Evolutionary conservation across 2,329 filamentous ascomycete genomes (phyloP).

Genomic region (Pseudocercospora eumusae): DNA sequence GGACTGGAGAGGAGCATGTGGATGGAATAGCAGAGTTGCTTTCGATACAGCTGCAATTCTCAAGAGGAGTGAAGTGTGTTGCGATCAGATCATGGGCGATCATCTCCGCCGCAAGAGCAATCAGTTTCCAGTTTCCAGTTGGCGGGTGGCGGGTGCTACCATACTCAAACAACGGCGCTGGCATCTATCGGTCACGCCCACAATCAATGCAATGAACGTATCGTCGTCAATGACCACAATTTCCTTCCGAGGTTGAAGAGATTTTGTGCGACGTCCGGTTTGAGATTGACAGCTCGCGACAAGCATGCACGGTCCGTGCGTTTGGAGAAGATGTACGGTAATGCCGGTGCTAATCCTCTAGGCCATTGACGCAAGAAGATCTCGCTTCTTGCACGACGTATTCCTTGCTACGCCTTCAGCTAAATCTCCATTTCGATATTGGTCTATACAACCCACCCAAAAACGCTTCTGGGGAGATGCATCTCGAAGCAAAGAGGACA

Average conservation of each 20-base stretch:
- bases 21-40: no score
- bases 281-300: constrained; percentile 4
- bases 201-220: background rate
- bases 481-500: background rate
- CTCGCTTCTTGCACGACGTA: background rate
- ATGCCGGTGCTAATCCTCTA: background rate
- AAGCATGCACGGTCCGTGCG: background rate
- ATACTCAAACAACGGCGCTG: background rate
- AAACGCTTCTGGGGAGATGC: background rate
- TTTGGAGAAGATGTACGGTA: background rate
- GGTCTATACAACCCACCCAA: background rate
- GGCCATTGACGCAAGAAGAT: background rate
- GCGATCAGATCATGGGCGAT: background rate
- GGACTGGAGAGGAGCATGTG: no score
- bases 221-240: background rate
- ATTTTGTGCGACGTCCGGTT: background rate
- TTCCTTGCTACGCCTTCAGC: no score
- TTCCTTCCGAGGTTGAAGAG: background rate
- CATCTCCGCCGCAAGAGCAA: background rate
- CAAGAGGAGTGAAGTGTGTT: no score
- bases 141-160: background rate
- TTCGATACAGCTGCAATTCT: no score
- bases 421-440: background rate
- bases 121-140: background rate
- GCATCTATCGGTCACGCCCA: background rate